Evolutionary conservation across 1,139 yeast species (phyloP).

Genomic region (Magnusiomyces fungicola): DNA sequence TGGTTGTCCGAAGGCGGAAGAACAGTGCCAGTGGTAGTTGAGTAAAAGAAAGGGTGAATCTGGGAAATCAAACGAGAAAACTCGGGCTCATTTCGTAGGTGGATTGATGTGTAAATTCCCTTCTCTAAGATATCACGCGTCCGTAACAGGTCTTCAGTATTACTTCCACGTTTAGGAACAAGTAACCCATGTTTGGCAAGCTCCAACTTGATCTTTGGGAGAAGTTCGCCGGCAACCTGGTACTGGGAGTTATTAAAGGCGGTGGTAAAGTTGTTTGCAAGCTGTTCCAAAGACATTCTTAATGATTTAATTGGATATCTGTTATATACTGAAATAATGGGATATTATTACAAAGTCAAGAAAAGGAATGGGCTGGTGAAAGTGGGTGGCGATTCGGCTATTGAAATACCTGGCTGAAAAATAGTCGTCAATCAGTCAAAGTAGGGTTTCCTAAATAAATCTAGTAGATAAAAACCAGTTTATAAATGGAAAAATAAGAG

Average conservation of each 20-base stretch:
- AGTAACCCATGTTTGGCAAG: conserved; percentile 70
- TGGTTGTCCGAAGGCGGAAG: conserved; percentile 56
- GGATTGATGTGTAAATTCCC: conserved; percentile 74
- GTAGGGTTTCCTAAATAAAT: too few species aligned
- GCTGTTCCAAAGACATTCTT: conserved; percentile 23
- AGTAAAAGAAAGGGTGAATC: conserved; percentile 62
- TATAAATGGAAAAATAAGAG: too few species aligned
- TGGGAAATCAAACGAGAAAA: conserved; percentile 71
- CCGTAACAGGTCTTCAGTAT: conserved; percentile 56
- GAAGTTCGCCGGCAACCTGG: conserved; percentile 48
- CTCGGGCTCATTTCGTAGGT: conserved; percentile 50
- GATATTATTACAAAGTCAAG: not conserved
- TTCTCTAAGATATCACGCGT: conserved; percentile 79
- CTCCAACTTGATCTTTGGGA: conserved; percentile 70
- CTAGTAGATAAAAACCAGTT: too few species aligned
- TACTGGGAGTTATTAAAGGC: conserved; percentile 59
- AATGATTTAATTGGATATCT: not conserved
- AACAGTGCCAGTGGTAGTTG: conserved; percentile 29
- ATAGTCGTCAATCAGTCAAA: too few species aligned
- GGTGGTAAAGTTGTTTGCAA: conserved; percentile 57
- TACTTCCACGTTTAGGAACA: conserved; percentile 45
- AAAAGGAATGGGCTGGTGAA: not conserved
- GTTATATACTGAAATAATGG: not conserved
- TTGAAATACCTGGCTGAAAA: too few species aligned
- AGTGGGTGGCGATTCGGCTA: too few species aligned